Percentiles rank a stretch among this genome's conserved stretches.
phyloP scores from a whole-genome alignment of 495 filamentous ascomycete species.

The Aspergillus incahuasiensis region DNA sequence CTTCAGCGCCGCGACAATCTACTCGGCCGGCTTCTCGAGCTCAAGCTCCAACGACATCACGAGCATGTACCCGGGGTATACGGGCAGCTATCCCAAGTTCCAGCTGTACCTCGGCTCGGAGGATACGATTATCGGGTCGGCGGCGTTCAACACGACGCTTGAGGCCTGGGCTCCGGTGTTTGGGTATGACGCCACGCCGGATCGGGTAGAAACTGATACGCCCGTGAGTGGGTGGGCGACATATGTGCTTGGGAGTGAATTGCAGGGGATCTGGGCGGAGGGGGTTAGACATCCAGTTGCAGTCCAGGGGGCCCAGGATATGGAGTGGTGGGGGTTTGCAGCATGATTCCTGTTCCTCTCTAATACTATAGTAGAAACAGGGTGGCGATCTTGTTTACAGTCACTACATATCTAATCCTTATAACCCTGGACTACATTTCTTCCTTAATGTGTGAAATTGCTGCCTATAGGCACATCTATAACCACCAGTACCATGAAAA shows the following conservation, averaged over 20 bases:
- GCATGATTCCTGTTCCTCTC: too few relatives aligned
- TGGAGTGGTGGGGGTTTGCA: background rate
- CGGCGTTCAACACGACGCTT: slow-evolving; percentile 8
- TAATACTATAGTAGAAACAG: too few relatives aligned
- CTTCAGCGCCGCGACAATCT: slow-evolving; percentile 6
- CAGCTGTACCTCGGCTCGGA: slow-evolving; percentile 8
- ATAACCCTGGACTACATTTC: too few relatives aligned
- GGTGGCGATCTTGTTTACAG: too few relatives aligned
- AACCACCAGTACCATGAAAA: too few relatives aligned
- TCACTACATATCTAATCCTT: too few relatives aligned
- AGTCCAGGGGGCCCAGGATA: background rate
- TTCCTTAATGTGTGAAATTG: too few relatives aligned
- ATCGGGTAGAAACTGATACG: too few relatives aligned
- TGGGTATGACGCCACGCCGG: background rate
- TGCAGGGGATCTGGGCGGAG: slow-evolving; percentile 5
- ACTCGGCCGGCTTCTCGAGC: slow-evolving; percentile 11
- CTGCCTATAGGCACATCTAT: too few relatives aligned
- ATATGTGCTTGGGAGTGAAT: slow-evolving; percentile 6
- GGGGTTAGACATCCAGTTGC: slow-evolving; percentile 4
- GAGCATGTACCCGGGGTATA: too few relatives aligned
- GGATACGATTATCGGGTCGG: slow-evolving; percentile 10
- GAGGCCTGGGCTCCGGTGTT: slow-evolving; percentile 6
- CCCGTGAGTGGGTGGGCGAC: background rate
- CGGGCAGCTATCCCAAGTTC: slow-evolving; percentile 4
- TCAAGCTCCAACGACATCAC: background rate